phyloP scores from a whole-genome alignment of 176 grass and related monocot genomes.

The Leersia perrieri region DNA sequence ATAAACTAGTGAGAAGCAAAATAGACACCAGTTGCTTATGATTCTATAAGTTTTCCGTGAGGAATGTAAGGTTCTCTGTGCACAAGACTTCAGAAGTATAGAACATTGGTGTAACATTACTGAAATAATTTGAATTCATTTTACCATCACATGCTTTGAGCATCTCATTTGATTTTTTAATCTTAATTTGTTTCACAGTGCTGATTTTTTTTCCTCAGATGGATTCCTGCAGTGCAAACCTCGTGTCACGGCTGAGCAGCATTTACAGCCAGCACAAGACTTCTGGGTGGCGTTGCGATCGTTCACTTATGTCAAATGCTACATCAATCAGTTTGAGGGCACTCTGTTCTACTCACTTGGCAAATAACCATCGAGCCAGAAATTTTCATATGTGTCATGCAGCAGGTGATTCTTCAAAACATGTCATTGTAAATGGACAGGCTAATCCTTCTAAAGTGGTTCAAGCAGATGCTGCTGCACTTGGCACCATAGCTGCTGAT shows the following conservation, averaged over 20 bases:
- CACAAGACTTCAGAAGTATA: neutral
- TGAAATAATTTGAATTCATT: neutral
- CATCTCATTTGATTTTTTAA: neutral
- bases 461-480: slow-evolving; percentile 52
- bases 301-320: slow-evolving; percentile 7
- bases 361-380: slow-evolving; percentile 21
- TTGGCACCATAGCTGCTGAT: slow-evolving; percentile 62
- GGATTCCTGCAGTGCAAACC: slow-evolving; percentile 25
- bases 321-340: slow-evolving; percentile 28
- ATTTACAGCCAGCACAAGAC: slow-evolving; percentile 26
- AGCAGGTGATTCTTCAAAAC: neutral
- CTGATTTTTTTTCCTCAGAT: slow-evolving; percentile 17
- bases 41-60: neutral
- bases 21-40: neutral
- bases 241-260: neutral
- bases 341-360: slow-evolving; percentile 2
- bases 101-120: neutral
- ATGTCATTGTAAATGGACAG: slow-evolving; percentile 34
- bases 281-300: slow-evolving; percentile 8
- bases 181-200: neutral
- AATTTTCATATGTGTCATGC: slow-evolving; percentile 37
- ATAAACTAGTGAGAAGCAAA: neutral
- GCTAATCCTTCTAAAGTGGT: slow-evolving; percentile 11
- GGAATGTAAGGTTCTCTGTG: neutral
- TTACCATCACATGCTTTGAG: neutral